phyloP scores from a whole-genome alignment of 2,329 filamentous ascomycete genomes.

The Colletotrichum noveboracense region DNA sequence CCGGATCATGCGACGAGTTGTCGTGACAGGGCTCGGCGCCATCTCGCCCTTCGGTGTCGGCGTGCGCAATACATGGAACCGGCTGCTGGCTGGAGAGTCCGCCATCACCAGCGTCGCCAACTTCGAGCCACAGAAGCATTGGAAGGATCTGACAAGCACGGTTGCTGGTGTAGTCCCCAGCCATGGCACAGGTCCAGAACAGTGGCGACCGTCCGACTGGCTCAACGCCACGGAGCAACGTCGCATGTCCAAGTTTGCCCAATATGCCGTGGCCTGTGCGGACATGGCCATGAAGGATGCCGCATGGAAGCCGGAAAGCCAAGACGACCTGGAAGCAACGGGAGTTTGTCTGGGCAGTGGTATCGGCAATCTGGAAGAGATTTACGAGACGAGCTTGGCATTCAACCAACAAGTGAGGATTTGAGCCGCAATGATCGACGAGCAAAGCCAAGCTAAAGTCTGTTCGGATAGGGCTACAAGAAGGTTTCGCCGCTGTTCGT shows the following conservation, averaged over 20 bases:
- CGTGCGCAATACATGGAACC: constrained; percentile 77
- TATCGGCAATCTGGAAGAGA: constrained; percentile 91
- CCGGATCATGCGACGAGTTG: constrained; percentile 71
- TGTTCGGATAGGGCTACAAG: constrained; percentile 73
- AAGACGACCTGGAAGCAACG: constrained; percentile 74
- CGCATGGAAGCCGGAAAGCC: constrained; percentile 69
- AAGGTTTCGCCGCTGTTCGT: constrained; percentile 95
- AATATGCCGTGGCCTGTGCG: constrained; percentile 87
- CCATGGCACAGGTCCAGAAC: constrained; percentile 37
- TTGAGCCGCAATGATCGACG: constrained; percentile 16
- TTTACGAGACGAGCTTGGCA: constrained; percentile 81
- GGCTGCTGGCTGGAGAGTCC: constrained; percentile 78
- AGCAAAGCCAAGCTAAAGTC: constrained; percentile 16
- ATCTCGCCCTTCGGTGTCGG: constrained; percentile 86
- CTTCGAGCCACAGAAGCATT: constrained; percentile 60
- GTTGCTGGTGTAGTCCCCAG: constrained; percentile 83
- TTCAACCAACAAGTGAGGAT: constrained; percentile 73
- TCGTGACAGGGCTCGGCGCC: constrained; percentile 83
- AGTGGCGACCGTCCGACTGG: constrained; percentile 61
- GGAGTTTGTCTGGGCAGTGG: constrained; percentile 95
- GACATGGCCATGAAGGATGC: constrained; percentile 87
- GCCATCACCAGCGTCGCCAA: constrained; percentile 78
- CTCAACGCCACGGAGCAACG: constrained; percentile 61
- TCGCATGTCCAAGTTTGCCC: constrained; percentile 88
- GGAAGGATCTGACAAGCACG: constrained; percentile 79